Conservation (phyloP, 208 protist species). For the Crithidia sp. region DNA sequence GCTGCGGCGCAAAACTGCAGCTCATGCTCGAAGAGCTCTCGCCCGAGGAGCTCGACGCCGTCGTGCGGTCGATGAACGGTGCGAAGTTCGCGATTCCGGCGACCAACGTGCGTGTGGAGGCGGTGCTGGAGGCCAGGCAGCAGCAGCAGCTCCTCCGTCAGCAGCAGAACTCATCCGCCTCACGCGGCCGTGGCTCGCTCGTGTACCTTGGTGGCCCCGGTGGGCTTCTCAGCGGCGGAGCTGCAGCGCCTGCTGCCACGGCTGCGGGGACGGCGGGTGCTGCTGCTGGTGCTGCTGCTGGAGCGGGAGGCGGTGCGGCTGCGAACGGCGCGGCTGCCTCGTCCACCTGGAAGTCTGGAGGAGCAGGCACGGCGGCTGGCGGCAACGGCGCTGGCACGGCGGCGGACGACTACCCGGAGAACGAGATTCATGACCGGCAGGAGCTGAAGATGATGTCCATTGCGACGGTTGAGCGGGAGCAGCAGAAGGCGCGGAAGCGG, state of each 20-base stretch:
- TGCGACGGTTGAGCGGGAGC: conserved; percentile 86
- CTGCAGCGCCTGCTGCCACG: not conserved
- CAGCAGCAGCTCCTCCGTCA: conserved; percentile 19
- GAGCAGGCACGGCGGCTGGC: not conserved
- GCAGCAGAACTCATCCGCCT: conserved; percentile 11
- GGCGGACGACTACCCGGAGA: conserved; percentile 82
- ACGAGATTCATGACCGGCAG: conserved; percentile 85
- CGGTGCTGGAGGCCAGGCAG: conserved; percentile 36
- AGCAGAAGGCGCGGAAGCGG: conserved; percentile 82
- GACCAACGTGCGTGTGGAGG: conserved; percentile 58
- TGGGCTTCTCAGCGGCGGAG: not conserved
- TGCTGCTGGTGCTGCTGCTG: not conserved
- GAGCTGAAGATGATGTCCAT: conserved; percentile 91
- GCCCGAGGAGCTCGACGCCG: conserved; percentile 49
- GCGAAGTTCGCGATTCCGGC: conserved; percentile 42
- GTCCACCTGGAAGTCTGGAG: not conserved
- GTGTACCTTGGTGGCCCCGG: not conserved
- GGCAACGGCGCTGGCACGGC: not conserved
- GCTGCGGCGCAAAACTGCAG: conserved; percentile 63
- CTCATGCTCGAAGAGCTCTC: conserved; percentile 67
- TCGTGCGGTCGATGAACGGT: conserved; percentile 33
- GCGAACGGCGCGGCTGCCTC: not conserved
- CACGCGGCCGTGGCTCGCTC: conserved; percentile 11
- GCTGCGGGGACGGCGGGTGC: not conserved
- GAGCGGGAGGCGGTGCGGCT: not conserved